These are phyloP conservation scores for Apiospora koreana DNA, from an alignment of 2,329 filamentous ascomycete species.

Conservation along the genomic window DNA sequence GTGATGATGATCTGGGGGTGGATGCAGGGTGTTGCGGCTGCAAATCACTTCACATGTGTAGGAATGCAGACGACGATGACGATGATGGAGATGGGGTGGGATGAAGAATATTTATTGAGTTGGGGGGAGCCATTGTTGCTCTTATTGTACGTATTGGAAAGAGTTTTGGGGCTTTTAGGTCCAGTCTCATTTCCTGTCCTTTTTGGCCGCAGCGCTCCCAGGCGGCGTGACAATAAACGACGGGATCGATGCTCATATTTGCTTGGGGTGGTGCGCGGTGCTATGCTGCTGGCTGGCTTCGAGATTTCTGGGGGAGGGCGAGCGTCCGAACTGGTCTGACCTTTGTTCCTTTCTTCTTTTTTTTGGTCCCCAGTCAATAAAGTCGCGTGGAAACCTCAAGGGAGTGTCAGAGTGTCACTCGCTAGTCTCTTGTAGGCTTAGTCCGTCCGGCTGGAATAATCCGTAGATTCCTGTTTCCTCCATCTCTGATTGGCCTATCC, in stretches of 20 bases:
- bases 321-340: conserved; percentile 8
- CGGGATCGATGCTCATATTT: conserved; percentile 9
- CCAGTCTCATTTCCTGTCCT: conserved; percentile 8
- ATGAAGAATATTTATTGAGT: conserved; percentile 23
- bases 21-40: conserved; percentile 15
- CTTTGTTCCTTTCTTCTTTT: conserved; percentile 2
- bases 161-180: conserved; percentile 5
- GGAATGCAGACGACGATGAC: conserved; percentile 17
- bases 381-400: conserved; percentile 9
- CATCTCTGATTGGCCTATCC: not conserved
- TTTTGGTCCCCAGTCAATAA: conserved; percentile 5
- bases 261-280: conserved; percentile 7
- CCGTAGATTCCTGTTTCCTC: conserved; percentile 3
- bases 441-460: not conserved
- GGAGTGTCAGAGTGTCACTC: conserved; percentile 4
- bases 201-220: conserved; percentile 8
- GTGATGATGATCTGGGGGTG: not conserved
- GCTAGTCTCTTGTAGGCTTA: not conserved
- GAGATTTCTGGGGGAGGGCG: conserved; percentile 4
- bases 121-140: conserved; percentile 8
- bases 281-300: not conserved
- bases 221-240: conserved; percentile 8
- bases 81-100: conserved; percentile 24
- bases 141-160: not conserved
- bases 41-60: conserved; percentile 5